phyloP scores from a whole-genome alignment of 1,284 basidiomycete genomes.

The Inonotus obliquus region DNA sequence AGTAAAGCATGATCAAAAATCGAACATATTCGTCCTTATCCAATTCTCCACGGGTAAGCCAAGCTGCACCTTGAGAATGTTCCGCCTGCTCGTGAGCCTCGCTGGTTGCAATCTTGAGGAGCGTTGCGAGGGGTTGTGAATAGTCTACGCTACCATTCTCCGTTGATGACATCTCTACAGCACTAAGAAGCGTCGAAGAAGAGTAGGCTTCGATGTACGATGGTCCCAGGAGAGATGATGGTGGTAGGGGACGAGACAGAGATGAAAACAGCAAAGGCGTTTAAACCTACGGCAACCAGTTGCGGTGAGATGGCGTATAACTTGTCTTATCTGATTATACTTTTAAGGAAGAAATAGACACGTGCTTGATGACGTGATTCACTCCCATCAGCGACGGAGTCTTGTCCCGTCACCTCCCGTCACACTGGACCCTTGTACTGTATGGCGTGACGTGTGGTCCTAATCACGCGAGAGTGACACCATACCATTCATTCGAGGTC shows the following conservation, averaged over 20 bases:
- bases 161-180: constrained; percentile 3
- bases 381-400: no score
- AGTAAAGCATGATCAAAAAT: constrained; percentile 74
- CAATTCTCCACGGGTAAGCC: constrained; percentile 57
- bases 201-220: not conserved
- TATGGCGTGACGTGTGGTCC: no score
- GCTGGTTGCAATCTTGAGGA: constrained; percentile 53
- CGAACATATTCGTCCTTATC: constrained; percentile 62
- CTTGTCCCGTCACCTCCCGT: no score
- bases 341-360: no score
- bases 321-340: not conserved
- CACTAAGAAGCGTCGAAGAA: no score
- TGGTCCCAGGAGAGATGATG: not conserved
- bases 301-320: not conserved
- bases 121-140: constrained; percentile 30
- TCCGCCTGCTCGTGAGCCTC: constrained; percentile 60
- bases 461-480: no score
- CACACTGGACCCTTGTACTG: no score
- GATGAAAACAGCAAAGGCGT: not conserved
- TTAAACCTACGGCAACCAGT: not conserved
- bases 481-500: no score
- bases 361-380: no score
- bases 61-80: constrained; percentile 54
- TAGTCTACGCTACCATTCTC: constrained; percentile 9
- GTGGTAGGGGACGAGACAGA: constrained; percentile 1